Percentiles rank a stretch among this genome's conserved stretches.
Conservation (phyloP, 2,329 filamentous ascomycete species). For the Laburnicola sp. region DNA sequence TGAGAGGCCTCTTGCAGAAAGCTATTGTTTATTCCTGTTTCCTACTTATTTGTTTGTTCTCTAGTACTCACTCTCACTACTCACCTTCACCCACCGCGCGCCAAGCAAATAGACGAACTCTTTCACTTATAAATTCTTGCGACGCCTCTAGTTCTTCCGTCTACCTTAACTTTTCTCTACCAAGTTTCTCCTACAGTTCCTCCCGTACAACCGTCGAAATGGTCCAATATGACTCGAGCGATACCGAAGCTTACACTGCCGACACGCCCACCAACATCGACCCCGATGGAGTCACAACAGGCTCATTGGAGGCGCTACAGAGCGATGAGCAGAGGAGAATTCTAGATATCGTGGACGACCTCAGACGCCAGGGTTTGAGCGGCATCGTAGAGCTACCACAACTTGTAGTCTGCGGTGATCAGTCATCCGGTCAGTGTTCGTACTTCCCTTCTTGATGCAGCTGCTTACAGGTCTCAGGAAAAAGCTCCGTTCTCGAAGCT, state of each 20-base stretch:
- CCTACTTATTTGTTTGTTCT: not conserved
- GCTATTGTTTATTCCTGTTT: too few species aligned
- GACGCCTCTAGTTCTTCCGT: too few species aligned
- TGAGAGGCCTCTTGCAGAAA: too few species aligned
- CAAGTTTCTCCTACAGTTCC: not conserved
- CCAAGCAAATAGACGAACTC: too few species aligned
- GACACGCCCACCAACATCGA: slow-evolving; percentile 7
- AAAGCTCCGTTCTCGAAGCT: slow-evolving; percentile 23
- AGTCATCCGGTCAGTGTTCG: slow-evolving; percentile 64
- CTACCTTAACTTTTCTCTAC: not conserved
- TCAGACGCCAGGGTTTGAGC: slow-evolving; percentile 52
- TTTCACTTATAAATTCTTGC: too few species aligned
- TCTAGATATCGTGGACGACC: slow-evolving; percentile 56
- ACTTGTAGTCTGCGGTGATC: slow-evolving; percentile 56
- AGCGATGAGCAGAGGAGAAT: slow-evolving; percentile 50
- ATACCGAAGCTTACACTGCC: not conserved
- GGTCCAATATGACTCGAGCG: not conserved
- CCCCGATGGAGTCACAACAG: slow-evolving; percentile 6
- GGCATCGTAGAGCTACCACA: slow-evolving; percentile 28
- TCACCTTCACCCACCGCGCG: too few species aligned
- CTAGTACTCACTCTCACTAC: not conserved
- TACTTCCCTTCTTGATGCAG: not conserved
- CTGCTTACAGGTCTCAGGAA: slow-evolving; percentile 10
- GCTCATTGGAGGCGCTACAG: slow-evolving; percentile 48
- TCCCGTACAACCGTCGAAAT: not conserved